These are phyloP conservation scores for Ascochyta lentis DNA, from an alignment of 2,329 filamentous ascomycete genomes.

Conservation along the genomic window DNA sequence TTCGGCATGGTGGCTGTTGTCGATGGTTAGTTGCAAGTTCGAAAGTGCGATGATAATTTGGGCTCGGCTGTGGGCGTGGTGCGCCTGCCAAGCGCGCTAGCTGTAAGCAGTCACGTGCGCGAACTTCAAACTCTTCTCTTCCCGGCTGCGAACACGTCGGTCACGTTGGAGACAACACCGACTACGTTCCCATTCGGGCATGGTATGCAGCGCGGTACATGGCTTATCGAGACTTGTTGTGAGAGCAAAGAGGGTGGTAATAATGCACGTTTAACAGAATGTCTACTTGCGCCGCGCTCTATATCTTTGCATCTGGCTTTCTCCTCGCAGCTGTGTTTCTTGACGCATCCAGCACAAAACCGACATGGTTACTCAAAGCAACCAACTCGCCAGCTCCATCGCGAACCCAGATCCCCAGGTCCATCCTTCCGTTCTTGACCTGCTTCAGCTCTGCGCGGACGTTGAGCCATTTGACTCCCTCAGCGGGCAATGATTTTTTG, in stretches of 20 bases:
- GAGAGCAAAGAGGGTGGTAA: too few relatives aligned
- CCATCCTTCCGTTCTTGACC: slow-evolving; percentile 74
- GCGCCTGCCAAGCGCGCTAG: slow-evolving; percentile 27
- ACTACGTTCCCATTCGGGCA: neutral
- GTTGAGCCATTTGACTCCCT: slow-evolving; percentile 76
- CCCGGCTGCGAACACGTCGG: neutral
- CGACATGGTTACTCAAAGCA: slow-evolving; percentile 72
- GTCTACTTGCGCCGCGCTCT: slow-evolving; percentile 17
- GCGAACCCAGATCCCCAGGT: slow-evolving; percentile 73
- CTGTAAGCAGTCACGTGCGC: slow-evolving; percentile 24
- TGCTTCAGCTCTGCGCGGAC: slow-evolving; percentile 69
- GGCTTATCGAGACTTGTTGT: neutral
- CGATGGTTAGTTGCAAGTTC: slow-evolving; percentile 25
- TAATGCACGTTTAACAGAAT: neutral
- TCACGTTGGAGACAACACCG: neutral
- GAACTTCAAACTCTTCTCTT: slow-evolving; percentile 13
- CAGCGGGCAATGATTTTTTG: slow-evolving; percentile 72
- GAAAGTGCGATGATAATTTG: slow-evolving; percentile 25
- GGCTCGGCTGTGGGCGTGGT: slow-evolving; percentile 27
- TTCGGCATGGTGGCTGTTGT: slow-evolving; percentile 57
- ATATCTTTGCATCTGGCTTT: slow-evolving; percentile 47
- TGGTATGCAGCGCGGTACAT: neutral
- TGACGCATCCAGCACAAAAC: slow-evolving; percentile 66
- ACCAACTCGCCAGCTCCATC: slow-evolving; percentile 70
- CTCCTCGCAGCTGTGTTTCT: slow-evolving; percentile 66